Base-by-base conservation (phyloP, 1,284 basidiomycete species). In the Crucibulum cyathiforme region DNA sequence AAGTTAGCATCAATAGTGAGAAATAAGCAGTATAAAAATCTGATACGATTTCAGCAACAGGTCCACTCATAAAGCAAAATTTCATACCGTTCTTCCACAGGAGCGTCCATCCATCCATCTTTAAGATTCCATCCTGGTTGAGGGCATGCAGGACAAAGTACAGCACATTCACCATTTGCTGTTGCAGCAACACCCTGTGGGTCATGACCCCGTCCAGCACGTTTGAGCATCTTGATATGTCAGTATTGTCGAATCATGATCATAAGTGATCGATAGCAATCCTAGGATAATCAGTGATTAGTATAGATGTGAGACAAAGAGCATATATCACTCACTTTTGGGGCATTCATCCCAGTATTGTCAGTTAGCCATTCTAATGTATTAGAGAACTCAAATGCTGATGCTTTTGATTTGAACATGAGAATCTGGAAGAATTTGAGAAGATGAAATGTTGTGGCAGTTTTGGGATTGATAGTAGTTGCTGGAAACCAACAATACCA, bases 91-190 rank as follows among this genome's bases (percentile, higher is more conserved):
- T 46, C n/a, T 15, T n/a, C 45, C 45, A 46, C n/a, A n/a, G n/a
- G n/a, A n/a, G 56, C 62, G n/a, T 59, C 41, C 47, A 65, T 39
- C 72, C 68, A 71, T 10, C 58, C 63, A 34, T 54, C 50, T 5
- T 63, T 63, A 3, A 74, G 49, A 49, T 75, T 76, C 3, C 59
- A 60, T 1, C 68, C 69, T 0, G 66, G 66, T 8, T 72, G 67
- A 2, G 73, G 74, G 57, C 73, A 77, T 8, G 73, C 73, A 5
- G 71, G 70, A 54, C 73, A 75, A 7, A 66, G 51, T 8, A 76
- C 53, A 1, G 68, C 71, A 35, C 63, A 67, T 36, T 69, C 62
- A 2, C 74, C 73, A 6, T 43, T 51, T 10, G 43, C 10, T n/a
- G 73, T 75, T 7, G 56, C 59, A 1, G 36, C 58, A 1, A 68